A percentile compares a stretch with the other conserved stretches of the same genome.
Evolutionary conservation across 257 asterid genomes (phyloP).

Genomic region (Solanum sejunctum): DNA sequence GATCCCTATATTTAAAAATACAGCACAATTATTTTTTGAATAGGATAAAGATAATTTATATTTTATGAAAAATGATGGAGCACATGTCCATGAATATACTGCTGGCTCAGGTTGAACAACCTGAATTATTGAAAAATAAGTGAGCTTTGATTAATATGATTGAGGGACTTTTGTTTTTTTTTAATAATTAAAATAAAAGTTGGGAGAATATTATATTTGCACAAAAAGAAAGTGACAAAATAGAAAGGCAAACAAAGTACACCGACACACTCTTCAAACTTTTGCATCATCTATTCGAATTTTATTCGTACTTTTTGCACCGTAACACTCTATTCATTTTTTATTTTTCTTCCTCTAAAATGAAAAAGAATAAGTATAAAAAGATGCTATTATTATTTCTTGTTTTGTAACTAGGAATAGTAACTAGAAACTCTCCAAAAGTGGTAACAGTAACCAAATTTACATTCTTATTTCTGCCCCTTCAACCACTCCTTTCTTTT

Average conservation of each 20-base stretch:
- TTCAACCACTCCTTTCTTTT: not conserved
- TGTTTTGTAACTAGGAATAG: not conserved
- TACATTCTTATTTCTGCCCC: not conserved
- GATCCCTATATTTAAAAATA: too few relatives aligned
- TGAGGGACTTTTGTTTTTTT: not conserved
- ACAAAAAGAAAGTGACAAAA: constrained; percentile 13
- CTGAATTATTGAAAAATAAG: not conserved
- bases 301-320: not conserved
- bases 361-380: not conserved
- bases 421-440: not conserved
- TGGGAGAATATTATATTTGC: constrained; percentile 15
- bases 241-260: constrained; percentile 11
- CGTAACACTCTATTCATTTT: not conserved
- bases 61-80: not conserved
- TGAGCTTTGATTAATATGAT: not conserved
- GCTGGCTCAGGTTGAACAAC: not conserved
- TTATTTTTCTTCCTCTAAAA: not conserved
- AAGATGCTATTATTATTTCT: not conserved
- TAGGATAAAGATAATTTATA: not conserved
- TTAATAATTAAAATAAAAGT: not conserved
- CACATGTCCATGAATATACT: not conserved
- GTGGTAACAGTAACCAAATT: not conserved
- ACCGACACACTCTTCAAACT: constrained; percentile 12
- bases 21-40: too few relatives aligned
- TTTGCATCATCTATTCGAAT: not conserved